Base-by-base conservation (phyloP, 495 filamentous ascomycete genomes). In the Corynascus novoguineensis region DNA sequence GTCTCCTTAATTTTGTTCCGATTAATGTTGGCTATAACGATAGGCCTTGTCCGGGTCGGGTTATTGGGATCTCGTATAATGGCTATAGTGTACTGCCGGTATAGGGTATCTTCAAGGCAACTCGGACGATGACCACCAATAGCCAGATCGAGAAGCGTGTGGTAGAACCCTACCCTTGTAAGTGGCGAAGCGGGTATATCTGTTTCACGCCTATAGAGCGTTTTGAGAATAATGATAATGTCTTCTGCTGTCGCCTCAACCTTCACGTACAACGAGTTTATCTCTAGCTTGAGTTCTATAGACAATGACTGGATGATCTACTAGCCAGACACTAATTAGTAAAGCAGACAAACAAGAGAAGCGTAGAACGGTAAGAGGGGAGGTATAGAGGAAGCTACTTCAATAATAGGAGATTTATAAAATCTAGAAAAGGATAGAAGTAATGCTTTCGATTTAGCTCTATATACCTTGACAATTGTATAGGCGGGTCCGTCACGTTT, bases 391-490 rank as follows among this genome's bases (percentile, higher is more conserved):
- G 10, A 31, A 31, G 29, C 10, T 31, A 5, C 29, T 10, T 31
- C 29, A 5, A 31, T n/a, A 5, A 31, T 31, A 31, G 5, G 10
- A 31, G 29, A 10, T 31, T 5, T 31, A 5, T 10, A 31, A n/a
- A 31, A 10, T 31, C 10, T 31, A 5, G 10, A 5, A 31, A 5
- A 31, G 10, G 29, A 10, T n/a, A 10, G 29, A 31, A 10, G 29
- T 31, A 17, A 49, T 49, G 21, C 8, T 21, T 14, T 17, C 9
- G 10, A 17, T 31, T 31, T 10, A 5, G 29, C 29, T 10, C 10
- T 31, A 50, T 37, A 37, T 50, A 50, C 47, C 47, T 17, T 24
- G 29, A 50, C 47, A 37, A 50, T 37, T 14, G 10, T 14, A 50
- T 37, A 50, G 19, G 47, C 17, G 25, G 47, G 47, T 35, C 47